These are phyloP conservation scores for Beauveria bassiana DNA, from an alignment of 2,329 filamentous ascomycete genomes.

Conservation along the genomic window DNA sequence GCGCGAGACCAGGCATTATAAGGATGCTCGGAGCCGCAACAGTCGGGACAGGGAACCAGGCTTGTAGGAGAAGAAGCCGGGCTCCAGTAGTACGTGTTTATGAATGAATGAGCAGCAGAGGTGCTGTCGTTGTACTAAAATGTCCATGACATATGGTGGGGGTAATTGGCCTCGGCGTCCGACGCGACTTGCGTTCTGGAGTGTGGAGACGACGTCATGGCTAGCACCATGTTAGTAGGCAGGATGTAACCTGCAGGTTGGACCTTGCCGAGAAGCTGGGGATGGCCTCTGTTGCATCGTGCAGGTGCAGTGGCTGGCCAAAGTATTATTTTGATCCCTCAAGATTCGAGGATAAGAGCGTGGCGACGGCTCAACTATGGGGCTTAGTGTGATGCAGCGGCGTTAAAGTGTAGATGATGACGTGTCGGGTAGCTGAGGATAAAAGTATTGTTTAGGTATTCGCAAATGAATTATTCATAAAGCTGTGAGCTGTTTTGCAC, in stretches of 20 bases:
- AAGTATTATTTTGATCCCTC: neutral
- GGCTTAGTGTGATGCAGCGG: neutral
- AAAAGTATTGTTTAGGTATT: neutral
- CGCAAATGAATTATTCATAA: neutral
- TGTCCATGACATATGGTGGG: constrained; percentile 8
- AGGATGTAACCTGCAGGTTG: neutral
- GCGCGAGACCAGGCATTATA: constrained; percentile 66
- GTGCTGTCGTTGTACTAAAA: neutral
- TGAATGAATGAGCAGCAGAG: neutral
- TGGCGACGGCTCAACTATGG: neutral
- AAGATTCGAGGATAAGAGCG: neutral
- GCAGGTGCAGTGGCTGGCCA: neutral
- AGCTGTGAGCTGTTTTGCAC: neutral
- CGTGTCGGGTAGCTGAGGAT: neutral
- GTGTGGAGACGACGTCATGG: constrained; percentile 12
- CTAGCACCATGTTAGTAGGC: neutral
- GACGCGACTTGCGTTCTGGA: constrained; percentile 11
- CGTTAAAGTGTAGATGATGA: neutral
- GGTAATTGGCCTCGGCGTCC: constrained; percentile 4
- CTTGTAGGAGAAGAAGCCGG: neutral
- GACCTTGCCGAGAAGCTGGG: neutral
- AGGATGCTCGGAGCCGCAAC: neutral
- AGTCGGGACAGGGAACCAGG: neutral
- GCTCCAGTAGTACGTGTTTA: neutral
- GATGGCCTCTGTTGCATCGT: neutral